Base-by-base conservation (phyloP, 495 filamentous ascomycete genomes). In the Gamarada debralockiae region DNA sequence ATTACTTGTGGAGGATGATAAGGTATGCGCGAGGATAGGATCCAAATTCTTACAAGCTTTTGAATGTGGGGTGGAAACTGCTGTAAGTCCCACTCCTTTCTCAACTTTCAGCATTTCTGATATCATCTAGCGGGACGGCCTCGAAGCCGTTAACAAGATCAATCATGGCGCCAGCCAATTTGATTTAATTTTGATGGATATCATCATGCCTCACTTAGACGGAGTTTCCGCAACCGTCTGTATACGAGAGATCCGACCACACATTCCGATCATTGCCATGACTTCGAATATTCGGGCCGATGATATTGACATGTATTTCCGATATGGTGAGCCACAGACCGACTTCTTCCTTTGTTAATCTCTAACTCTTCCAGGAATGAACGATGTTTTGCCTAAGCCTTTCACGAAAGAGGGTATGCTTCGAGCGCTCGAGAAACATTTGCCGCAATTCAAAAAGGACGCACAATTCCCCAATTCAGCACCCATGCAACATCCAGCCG, bases 271-370 rank as follows among this genome's bases (percentile, higher is more conserved):
- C 60, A 89, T 98, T 54, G 95, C 93, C 45, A 97, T 98, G 93
- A 97, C 93, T 22, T 96, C 93, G 17, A 98, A 97, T 61, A 97
- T 97, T 53, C 83, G 95, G 38, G 90, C 90, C 55, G 92, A 97
- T 63, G 93, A 98, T 67, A 96, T 98, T 50, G 85, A 91, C 57
- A 92, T 92, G 70, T 98, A 98, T 65, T 97, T 97, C 73, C 84
- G 90, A 56, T 92, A 95, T 73, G 93, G 93, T 97, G 76, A 73
- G 85, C 63, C 13, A 33, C 27, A 15, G 10, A 21, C 14, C 6
- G 6, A 17, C 6, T 0, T 45, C 27, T 13, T 44, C 20, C 39
- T 46, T 20, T 21, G 27, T 21, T 44, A 34, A 20, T 53, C 20
- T 43, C 34, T 33, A 39, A 43, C 38, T 12, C 10, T 20, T 24